Conservation (phyloP, 179 eudicot species). For the Sideroxylon spinosum region DNA sequence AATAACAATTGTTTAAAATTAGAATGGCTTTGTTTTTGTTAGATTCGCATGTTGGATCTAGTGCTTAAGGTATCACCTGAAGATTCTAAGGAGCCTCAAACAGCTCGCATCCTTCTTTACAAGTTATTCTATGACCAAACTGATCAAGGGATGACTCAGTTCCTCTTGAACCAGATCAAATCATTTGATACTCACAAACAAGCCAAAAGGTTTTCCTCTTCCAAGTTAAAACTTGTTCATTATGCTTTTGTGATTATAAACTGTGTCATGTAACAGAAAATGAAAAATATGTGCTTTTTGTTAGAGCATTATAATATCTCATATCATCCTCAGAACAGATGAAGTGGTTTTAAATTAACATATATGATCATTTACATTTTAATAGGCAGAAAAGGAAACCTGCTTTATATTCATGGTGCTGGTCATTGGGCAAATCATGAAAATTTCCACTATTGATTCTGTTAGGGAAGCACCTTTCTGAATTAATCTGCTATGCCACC, state of each 20-base stretch:
- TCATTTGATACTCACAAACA: constrained; percentile 86
- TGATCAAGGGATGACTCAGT: constrained; percentile 93
- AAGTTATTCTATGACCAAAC: constrained; percentile 98
- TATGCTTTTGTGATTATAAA: constrained; percentile 2
- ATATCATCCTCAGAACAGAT: neutral
- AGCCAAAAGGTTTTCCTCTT: constrained; percentile 63
- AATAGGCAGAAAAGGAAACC: neutral
- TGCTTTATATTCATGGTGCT: neutral
- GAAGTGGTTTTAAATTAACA: neutral
- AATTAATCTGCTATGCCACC: neutral
- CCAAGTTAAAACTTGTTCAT: neutral
- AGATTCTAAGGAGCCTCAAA: constrained; percentile 79
- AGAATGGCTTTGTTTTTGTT: constrained; percentile 20
- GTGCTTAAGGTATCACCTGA: constrained; percentile 82
- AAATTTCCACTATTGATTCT: neutral
- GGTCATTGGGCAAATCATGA: neutral
- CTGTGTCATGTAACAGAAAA: neutral
- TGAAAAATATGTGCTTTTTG: neutral
- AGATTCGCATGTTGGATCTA: constrained; percentile 88
- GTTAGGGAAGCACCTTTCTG: neutral
- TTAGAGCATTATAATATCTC: neutral
- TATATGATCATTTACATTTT: too few species aligned
- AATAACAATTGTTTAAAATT: neutral
- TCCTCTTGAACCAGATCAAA: constrained; percentile 71
- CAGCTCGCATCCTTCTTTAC: constrained; percentile 81